Conservation (phyloP, 495 filamentous ascomycete species). For the Penicillium bialowiezense region DNA sequence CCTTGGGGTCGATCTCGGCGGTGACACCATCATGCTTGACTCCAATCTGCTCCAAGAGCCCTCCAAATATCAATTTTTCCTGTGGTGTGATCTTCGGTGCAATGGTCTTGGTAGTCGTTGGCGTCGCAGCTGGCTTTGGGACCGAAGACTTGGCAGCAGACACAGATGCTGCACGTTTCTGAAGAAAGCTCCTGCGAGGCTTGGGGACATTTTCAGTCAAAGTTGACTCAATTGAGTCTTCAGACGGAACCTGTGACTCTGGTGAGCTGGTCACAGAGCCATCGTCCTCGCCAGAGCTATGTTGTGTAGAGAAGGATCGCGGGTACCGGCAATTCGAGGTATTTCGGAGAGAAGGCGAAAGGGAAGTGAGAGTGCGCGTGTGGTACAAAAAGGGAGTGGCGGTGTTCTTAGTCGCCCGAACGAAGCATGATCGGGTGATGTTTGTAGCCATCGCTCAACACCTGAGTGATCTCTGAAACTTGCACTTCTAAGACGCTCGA, state of each 20-base stretch:
- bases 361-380: conserved; percentile 54
- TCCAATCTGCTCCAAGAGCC: conserved; percentile 24
- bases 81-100: conserved; percentile 21
- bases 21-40: conserved; percentile 2
- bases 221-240: background rate
- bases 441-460: conserved; percentile 17
- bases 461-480: background rate
- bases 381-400: conserved; percentile 67
- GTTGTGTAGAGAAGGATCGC: conserved; percentile 11
- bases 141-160: background rate
- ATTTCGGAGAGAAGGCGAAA: conserved; percentile 11
- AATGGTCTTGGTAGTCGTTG: background rate
- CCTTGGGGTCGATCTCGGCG: background rate
- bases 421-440: conserved; percentile 20
- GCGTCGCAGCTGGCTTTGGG: background rate
- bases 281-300: background rate
- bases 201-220: background rate
- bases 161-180: conserved; percentile 18
- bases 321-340: conserved; percentile 7
- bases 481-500: too few species aligned
- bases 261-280: background rate
- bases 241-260: background rate
- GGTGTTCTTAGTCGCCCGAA: conserved; percentile 21
- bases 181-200: conserved; percentile 27
- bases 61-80: conserved; percentile 28